phyloP scores from a whole-genome alignment of 148 eudicot species.

The Linanthus parryae region DNA sequence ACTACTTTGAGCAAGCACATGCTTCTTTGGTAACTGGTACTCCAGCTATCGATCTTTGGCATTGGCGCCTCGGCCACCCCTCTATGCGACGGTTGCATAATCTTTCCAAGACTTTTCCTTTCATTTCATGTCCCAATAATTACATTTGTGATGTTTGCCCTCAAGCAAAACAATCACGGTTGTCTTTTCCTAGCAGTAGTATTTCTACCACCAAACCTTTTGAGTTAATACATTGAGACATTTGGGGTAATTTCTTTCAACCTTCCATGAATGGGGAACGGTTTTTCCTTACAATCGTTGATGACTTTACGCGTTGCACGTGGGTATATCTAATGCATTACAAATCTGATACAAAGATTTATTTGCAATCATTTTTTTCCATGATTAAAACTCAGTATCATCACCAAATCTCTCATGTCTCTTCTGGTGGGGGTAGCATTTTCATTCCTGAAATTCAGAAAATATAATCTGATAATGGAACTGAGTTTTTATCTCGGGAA shows the following conservation, averaged over 20 bases:
- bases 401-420: no score
- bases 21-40: no score
- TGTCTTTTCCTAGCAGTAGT: neutral
- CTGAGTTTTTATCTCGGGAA: neutral
- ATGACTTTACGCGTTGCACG: neutral
- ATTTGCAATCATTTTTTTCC: neutral
- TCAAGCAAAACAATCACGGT: neutral
- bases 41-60: no score
- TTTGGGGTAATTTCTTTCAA: neutral
- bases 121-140: no score
- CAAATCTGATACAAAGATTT: neutral
- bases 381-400: neutral
- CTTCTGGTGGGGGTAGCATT: no score
- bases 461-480: neutral
- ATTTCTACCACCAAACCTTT: neutral
- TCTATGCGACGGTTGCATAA: no score
- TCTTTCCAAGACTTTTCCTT: no score
- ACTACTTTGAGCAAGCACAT: no score
- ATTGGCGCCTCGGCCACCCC: no score
- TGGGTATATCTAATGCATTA: neutral
- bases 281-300: neutral
- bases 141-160: slow-evolving; percentile 7
- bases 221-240: slow-evolving; percentile 1
- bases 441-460: neutral
- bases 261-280: neutral